These are phyloP conservation scores for Saccharum officinarum DNA, from an alignment of 176 grass and related monocot genomes.

Conservation along the genomic window DNA sequence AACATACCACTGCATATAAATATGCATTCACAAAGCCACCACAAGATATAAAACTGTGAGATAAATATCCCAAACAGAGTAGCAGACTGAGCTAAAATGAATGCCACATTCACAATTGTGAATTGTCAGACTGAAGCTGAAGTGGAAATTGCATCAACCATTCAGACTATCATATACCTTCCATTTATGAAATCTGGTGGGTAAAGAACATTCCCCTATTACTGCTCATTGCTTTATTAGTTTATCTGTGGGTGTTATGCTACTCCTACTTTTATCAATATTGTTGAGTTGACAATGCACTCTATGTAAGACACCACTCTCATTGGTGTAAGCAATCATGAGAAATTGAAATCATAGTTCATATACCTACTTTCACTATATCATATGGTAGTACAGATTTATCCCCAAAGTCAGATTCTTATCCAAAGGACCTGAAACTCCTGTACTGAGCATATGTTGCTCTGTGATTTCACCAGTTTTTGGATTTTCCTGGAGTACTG, in stretches of 20 bases:
- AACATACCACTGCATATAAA: neutral
- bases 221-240: neutral
- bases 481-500: neutral
- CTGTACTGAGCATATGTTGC: neutral
- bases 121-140: neutral
- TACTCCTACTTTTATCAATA: neutral
- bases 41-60: neutral
- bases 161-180: neutral
- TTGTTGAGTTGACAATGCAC: neutral
- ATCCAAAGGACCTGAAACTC: neutral
- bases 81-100: neutral
- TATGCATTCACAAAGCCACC: neutral
- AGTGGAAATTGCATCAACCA: neutral
- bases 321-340: neutral
- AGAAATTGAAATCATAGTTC: neutral
- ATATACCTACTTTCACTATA: neutral
- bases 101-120: neutral
- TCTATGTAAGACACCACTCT: neutral
- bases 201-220: neutral
- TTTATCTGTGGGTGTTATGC: neutral
- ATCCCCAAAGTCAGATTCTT: neutral
- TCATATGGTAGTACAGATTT: neutral
- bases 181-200: neutral
- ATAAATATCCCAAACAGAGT: neutral
- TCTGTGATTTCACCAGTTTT: neutral